phyloP scores from a whole-genome alignment of 1,139 yeast genomes.

The Hyphopichia buzzinii region DNA sequence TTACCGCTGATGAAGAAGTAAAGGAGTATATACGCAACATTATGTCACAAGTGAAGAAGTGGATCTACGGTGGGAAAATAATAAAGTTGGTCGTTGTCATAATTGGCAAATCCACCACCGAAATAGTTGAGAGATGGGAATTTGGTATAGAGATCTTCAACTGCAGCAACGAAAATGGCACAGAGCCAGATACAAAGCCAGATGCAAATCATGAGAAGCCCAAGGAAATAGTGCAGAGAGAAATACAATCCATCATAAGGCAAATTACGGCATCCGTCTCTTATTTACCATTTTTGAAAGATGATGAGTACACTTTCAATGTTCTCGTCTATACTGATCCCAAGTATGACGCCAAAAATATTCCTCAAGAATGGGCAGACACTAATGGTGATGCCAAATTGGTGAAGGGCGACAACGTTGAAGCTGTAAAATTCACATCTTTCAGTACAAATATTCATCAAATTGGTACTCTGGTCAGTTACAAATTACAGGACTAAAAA shows the following conservation, averaged over 20 bases:
- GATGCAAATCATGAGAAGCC: conserved; percentile 24
- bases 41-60: conserved; percentile 72
- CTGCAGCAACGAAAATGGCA: conserved; percentile 7
- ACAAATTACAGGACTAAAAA: conserved; percentile 32
- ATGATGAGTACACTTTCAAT: conserved; percentile 75
- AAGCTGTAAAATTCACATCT: conserved; percentile 65
- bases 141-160: conserved; percentile 57
- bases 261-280: conserved; percentile 90
- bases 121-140: conserved; percentile 83
- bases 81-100: conserved; percentile 71
- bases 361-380: conserved; percentile 87
- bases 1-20: conserved; percentile 76
- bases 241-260: conserved; percentile 80
- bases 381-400: conserved; percentile 57
- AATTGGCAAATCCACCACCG: conserved; percentile 63
- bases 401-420: conserved; percentile 54
- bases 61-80: conserved; percentile 76
- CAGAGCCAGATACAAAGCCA: conserved; percentile 9
- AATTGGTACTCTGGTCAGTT: conserved; percentile 77
- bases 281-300: conserved; percentile 71
- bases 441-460: conserved; percentile 70
- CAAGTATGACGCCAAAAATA: conserved; percentile 46
- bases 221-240: conserved; percentile 58
- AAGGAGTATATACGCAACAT: conserved; percentile 65
- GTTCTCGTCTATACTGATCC: conserved; percentile 84